Evolutionary conservation across 2,329 filamentous ascomycete species (phyloP).

Genomic region (Hymenoscyphus scutula): DNA sequence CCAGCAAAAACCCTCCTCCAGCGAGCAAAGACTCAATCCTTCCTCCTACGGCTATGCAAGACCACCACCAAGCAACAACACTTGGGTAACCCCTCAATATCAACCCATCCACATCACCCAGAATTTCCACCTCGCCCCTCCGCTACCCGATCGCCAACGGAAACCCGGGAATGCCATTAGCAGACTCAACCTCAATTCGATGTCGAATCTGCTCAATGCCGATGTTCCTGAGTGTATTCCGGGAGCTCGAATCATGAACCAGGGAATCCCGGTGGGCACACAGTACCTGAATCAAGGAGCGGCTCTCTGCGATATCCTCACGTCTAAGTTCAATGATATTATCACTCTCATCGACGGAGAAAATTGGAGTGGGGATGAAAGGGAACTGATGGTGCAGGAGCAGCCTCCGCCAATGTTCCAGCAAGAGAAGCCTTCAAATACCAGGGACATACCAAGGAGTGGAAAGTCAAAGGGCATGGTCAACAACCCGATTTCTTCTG

Average conservation of each 20-base stretch:
- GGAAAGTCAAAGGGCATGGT: constrained; percentile 37
- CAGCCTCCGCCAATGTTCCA: constrained; percentile 24
- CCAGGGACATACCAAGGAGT: constrained; percentile 18
- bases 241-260: constrained; percentile 41
- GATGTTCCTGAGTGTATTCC: constrained; percentile 38
- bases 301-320: constrained; percentile 57
- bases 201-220: constrained; percentile 37
- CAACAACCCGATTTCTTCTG: constrained; percentile 38
- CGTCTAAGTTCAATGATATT: constrained; percentile 61
- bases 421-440: constrained; percentile 22
- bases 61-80: constrained; percentile 8
- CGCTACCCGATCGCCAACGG: constrained; percentile 21
- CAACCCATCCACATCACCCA: constrained; percentile 25
- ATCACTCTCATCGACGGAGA: constrained; percentile 72
- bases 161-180: constrained; percentile 19
- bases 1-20: constrained; percentile 20
- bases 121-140: constrained; percentile 18
- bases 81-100: constrained; percentile 17
- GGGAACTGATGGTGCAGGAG: constrained; percentile 43
- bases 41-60: constrained; percentile 13
- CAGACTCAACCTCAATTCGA: constrained; percentile 28
- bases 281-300: constrained; percentile 47
- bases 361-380: constrained; percentile 50
- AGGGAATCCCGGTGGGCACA: constrained; percentile 42
- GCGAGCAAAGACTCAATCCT: constrained; percentile 19